Evolutionary conservation across 805 yeast genomes (phyloP), one percentile per base, ranked within the genome.

Genomic region (Suhomyces sp.): DNA sequence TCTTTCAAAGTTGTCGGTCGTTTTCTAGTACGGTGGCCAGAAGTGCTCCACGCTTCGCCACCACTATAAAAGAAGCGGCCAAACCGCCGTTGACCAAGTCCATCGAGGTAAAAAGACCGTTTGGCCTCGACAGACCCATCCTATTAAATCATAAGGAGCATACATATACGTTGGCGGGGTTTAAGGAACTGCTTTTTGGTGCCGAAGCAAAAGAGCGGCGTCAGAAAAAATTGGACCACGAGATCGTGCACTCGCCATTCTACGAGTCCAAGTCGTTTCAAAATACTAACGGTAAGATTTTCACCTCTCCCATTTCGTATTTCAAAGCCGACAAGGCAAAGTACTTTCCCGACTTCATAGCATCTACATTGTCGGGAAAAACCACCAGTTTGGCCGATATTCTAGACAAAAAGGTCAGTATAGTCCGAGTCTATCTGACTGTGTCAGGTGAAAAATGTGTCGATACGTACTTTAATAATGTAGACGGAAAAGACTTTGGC

Each of bases 211-310:
- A 64, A 52, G 77, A 71, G 43, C 59, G 62, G 46, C 62, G 78
- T 54, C 75, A 72, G 49, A 63, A 66, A 53, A 67, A 70, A 46
- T 62, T 75, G 46, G 76, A 75, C 48, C 73, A 73, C 53, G 79
- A 75, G 46, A 64, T 75, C 40, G 65, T 64, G 31, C 79, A 75
- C 56, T 74, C 78, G 12, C 76, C 77, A 5, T 69, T 74, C 57
- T 74, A 71, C 53, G 79, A 75, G 51, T 64, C 75, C 33, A 73
- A 73, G 53, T 73, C 78, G 2, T 75, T 82, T 62, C 75, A 85
- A 46, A 86, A 85, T 59, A 88, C 93, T 2, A 80, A 84, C 37
- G 99, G 98, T 21, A 90, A 91, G 69, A 76, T 92, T 56, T 94
- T 91, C 72, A 73, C 79, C 15, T 81, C 97, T 0, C 98, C 98